Base-by-base conservation (phyloP, 2,329 filamentous ascomycete species). In the Cladosporium sp. region DNA sequence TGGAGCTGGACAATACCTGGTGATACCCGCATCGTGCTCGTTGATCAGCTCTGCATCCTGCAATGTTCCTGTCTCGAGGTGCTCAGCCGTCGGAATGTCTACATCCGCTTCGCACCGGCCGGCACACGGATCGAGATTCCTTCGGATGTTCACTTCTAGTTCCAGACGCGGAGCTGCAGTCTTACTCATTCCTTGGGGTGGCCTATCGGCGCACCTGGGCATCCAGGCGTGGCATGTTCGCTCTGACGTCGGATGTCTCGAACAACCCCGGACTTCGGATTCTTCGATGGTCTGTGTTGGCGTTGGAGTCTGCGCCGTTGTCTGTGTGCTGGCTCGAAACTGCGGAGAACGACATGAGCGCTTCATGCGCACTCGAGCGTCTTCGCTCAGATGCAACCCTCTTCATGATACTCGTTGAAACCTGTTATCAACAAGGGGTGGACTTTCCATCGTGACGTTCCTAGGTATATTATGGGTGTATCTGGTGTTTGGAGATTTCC, bases 251-350 rank as follows among this genome's bases (percentile, higher is more conserved):
- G 37, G 50, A 17, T 28, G 50, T 53, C 36, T 53, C 36, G 24
- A 12, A 32, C 19, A 12, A 42, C 50, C 50, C 50, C 50, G 25
- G 50, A 53, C 50, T 53, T 37, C 37, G 50, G 50, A 15, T 53
- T 40, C 24, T 42, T 39, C 13, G 37, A 44, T 44, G 50, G 47
- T 50, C 47, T 37, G 47, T 50, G 47, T 37, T 24, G 19, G 10
- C 22, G 42, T 22, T 15, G 24, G 42, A 45, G 42, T 45, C 42
- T 45, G 42, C 19, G 45, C 45, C 3, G 28, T 25, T 20, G 44
- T 25, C 17, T 48, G 44, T n/a, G 45, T 35, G 45, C 28, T 35
- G 45, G 28, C 28, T 25, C 19, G 28, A 20, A 48, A 48, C 45
- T 48, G 45, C 28, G 45, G 45, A 48, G 45, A 15, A 35, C 28